A percentile compares a stretch with the other conserved stretches of the same genome.
Evolutionary conservation across 2,329 filamentous ascomycete genomes (phyloP).

Genomic region (Ophiostoma piceae): DNA sequence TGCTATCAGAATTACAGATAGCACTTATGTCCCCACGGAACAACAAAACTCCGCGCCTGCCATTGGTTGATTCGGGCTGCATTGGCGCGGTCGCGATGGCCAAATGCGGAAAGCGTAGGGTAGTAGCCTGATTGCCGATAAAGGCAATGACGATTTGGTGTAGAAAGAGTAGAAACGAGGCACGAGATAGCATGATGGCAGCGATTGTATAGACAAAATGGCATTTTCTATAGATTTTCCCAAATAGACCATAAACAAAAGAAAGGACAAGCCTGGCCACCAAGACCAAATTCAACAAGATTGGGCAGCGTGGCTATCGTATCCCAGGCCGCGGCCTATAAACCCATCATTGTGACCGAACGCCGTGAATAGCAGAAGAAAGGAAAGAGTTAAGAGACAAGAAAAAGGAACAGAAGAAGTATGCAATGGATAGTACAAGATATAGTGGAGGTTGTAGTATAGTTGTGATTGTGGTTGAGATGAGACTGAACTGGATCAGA

Average conservation of each 20-base stretch:
- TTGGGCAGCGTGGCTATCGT: slow-evolving; percentile 11
- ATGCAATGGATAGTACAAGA: slow-evolving; percentile 12
- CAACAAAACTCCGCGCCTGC: slow-evolving; percentile 20
- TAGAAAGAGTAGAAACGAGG: neutral
- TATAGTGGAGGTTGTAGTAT: neutral
- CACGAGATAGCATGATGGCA: neutral
- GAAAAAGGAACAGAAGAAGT: neutral
- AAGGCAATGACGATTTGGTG: too few species aligned
- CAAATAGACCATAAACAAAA: neutral
- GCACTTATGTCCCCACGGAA: slow-evolving; percentile 8
- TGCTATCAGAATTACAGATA: neutral
- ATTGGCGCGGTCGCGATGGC: neutral
- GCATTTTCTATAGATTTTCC: slow-evolving; percentile 19
- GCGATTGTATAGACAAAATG: neutral
- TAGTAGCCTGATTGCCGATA: too few species aligned
- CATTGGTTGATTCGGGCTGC: neutral
- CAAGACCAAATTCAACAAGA: neutral
- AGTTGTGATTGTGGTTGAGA: neutral
- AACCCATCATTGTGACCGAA: slow-evolving; percentile 14
- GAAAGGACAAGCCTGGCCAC: neutral
- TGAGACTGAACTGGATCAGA: neutral
- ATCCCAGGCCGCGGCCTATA: slow-evolving; percentile 13
- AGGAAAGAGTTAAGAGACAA: neutral
- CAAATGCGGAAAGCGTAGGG: neutral
- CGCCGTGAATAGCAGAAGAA: neutral